Conservation (phyloP, 805 yeast species). For the Sugiyamaella qingdaonensis region DNA sequence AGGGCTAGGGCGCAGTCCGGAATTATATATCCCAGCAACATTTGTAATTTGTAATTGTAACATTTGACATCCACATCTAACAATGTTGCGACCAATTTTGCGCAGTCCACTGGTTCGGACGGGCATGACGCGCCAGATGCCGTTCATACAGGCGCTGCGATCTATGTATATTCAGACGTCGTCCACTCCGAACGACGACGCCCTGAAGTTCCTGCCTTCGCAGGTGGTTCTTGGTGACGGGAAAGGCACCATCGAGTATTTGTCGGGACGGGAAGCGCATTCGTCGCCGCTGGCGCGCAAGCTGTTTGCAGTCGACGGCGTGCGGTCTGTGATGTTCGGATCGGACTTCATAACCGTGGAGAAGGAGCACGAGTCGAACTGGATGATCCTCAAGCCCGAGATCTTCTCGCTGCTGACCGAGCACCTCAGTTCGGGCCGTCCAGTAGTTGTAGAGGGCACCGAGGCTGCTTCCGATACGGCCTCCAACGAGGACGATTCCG, state of each 20-base stretch:
- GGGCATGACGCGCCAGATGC: not conserved
- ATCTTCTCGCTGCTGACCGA: constrained; percentile 49
- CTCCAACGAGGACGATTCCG: constrained; percentile 65
- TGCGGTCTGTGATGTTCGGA: constrained; percentile 74
- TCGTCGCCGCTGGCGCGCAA: constrained; percentile 74
- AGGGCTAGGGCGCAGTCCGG: too few relatives aligned
- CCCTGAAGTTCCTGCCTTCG: constrained; percentile 78
- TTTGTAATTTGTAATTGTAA: too few relatives aligned
- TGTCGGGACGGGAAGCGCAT: constrained; percentile 69
- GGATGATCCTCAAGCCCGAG: constrained; percentile 70
- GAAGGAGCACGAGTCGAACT: constrained; percentile 52
- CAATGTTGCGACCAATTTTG: not conserved
- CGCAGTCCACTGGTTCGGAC: not conserved
- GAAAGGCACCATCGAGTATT: constrained; percentile 57
- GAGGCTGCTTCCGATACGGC: constrained; percentile 39
- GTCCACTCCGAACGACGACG: constrained; percentile 82
- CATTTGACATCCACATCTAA: not conserved
- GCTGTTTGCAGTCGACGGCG: constrained; percentile 71
- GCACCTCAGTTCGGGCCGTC: constrained; percentile 43
- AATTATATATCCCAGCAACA: too few relatives aligned
- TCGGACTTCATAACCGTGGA: constrained; percentile 80
- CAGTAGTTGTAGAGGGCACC: constrained; percentile 43
- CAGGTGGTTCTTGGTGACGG: constrained; percentile 59
- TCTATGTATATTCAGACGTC: constrained; percentile 64
- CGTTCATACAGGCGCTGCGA: constrained; percentile 3